Evolutionary conservation across 352 stramenopile genomes (phyloP).

Genomic region (Globisporangium acanthophoron): DNA sequence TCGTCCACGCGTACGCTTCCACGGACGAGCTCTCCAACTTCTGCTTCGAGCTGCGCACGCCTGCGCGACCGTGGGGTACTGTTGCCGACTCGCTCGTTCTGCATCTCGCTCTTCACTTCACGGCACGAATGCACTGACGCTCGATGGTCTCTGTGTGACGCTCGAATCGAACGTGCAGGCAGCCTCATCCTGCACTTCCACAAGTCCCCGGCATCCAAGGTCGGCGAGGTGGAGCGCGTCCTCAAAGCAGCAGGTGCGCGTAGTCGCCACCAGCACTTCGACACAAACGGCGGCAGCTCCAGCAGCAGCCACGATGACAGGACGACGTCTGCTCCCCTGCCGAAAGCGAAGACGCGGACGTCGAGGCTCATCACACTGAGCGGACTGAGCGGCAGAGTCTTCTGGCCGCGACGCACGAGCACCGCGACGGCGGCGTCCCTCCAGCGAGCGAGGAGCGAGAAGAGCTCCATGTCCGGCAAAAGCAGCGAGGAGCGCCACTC

Average conservation of each 20-base stretch:
- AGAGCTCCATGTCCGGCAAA: conserved; percentile 3
- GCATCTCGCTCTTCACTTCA: neutral
- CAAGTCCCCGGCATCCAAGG: conserved; percentile 33
- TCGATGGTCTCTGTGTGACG: neutral
- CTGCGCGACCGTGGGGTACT: conserved; percentile 52
- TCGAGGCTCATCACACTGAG: conserved; percentile 15
- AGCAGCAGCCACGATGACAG: neutral
- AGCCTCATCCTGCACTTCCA: conserved; percentile 77
- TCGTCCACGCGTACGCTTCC: conserved; percentile 67
- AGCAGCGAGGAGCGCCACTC: conserved; percentile 14
- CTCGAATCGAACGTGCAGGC: conserved; percentile 17
- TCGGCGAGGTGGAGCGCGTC: conserved; percentile 45
- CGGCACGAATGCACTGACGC: neutral
- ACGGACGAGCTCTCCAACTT: conserved; percentile 59
- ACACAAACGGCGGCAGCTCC: neutral
- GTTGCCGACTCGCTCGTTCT: neutral
- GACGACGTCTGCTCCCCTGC: neutral
- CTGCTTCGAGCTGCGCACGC: conserved; percentile 66
- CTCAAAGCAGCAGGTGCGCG: conserved; percentile 42
- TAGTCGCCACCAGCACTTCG: conserved; percentile 15
- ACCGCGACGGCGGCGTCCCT: neutral
- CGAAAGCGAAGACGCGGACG: conserved; percentile 2
- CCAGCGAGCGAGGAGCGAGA: neutral
- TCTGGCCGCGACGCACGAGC: conserved; percentile 6
- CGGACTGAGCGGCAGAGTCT: conserved; percentile 7